These are phyloP conservation scores for Leishmania guyanensis DNA, from an alignment of 208 protist genomes.

Conservation along the genomic window DNA sequence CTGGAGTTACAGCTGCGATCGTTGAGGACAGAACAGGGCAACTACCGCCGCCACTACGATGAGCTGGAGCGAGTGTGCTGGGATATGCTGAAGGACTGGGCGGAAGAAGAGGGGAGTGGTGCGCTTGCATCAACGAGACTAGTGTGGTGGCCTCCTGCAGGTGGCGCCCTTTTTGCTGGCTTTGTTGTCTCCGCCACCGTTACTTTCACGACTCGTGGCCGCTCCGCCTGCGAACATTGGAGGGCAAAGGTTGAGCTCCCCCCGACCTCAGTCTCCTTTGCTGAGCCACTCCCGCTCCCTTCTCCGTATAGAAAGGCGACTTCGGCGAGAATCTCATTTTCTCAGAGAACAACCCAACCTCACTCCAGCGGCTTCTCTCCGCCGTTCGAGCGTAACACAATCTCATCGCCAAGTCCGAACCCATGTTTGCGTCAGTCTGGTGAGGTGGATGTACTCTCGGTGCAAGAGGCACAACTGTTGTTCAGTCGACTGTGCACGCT, in stretches of 20 bases:
- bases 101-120: background rate
- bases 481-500: constrained; percentile 15
- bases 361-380: background rate
- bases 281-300: background rate
- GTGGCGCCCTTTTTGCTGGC: background rate
- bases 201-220: background rate
- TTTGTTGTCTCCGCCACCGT: background rate
- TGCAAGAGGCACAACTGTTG: constrained; percentile 1
- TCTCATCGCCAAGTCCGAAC: background rate
- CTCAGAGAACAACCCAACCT: background rate
- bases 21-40: constrained; percentile 7
- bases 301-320: background rate
- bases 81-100: constrained; percentile 12
- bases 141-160: background rate
- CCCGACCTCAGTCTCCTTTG: background rate
- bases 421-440: background rate
- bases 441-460: background rate
- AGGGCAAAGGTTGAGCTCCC: background rate
- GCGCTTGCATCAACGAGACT: background rate
- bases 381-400: background rate
- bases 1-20: constrained; percentile 7
- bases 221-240: background rate
- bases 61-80: constrained; percentile 26
- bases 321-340: background rate
- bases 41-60: constrained; percentile 10